Conservation (phyloP, 768 basidiomycete genomes). For the Suillus clintonianus region DNA sequence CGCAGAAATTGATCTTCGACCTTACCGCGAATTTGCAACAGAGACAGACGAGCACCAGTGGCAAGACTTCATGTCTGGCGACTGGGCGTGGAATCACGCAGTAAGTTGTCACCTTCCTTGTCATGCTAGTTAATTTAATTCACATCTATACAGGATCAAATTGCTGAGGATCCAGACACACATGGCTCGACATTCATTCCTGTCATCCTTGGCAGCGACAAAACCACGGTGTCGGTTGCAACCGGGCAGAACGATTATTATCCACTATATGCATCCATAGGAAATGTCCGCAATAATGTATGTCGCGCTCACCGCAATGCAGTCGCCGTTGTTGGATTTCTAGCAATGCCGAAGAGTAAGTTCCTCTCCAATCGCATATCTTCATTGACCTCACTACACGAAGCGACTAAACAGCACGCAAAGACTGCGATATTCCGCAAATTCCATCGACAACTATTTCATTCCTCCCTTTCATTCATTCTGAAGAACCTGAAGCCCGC, state of each 20-base stretch:
- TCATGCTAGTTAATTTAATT: not conserved
- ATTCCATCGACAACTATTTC: conserved; percentile 34
- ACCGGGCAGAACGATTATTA: conserved; percentile 27
- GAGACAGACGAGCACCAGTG: conserved; percentile 4
- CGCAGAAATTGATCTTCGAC: conserved; percentile 18
- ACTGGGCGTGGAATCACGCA: conserved; percentile 21
- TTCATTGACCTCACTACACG: too few species aligned
- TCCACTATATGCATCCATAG: conserved; percentile 23
- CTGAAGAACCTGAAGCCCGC: conserved; percentile 22
- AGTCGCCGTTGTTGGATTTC: conserved; percentile 27
- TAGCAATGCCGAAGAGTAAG: conserved; percentile 32
- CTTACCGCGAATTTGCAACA: conserved; percentile 14
- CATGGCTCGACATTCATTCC: conserved; percentile 22
- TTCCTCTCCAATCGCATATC: not conserved
- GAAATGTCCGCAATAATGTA: conserved; percentile 12
- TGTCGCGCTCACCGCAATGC: conserved; percentile 6
- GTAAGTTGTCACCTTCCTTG: conserved; percentile 6
- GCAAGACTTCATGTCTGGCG: conserved; percentile 7
- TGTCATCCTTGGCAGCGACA: conserved; percentile 25
- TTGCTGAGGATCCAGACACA: conserved; percentile 13
- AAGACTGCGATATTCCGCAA: conserved; percentile 20
- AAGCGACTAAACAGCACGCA: conserved; percentile 15
- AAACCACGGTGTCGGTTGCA: conserved; percentile 28
- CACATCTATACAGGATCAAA: conserved; percentile 5
- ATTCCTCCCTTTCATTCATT: conserved; percentile 28